A percentile compares a stretch with the other conserved stretches of the same genome.
phyloP scores from a whole-genome alignment of 2,329 filamentous ascomycete genomes.

The Rhexocercosporidium sp. region DNA sequence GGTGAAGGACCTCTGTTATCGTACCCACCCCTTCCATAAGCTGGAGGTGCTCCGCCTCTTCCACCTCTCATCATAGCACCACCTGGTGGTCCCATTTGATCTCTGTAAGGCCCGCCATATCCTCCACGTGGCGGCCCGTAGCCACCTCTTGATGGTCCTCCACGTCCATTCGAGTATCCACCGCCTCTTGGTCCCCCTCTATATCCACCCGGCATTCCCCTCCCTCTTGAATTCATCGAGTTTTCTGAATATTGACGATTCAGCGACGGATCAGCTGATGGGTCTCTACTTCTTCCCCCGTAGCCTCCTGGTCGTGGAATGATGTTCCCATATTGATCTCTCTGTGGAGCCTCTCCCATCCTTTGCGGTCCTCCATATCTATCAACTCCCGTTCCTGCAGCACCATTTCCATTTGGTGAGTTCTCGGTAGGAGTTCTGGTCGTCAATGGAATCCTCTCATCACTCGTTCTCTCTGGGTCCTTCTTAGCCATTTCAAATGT shows the following conservation, averaged over 20 bases:
- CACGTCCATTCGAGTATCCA: conserved; percentile 42
- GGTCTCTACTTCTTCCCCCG: conserved; percentile 52
- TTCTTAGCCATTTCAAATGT: conserved; percentile 63
- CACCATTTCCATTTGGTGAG: conserved; percentile 48
- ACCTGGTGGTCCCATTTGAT: conserved; percentile 37
- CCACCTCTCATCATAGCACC: conserved; percentile 50
- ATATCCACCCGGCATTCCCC: conserved; percentile 37
- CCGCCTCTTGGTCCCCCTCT: conserved; percentile 51
- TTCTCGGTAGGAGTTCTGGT: conserved; percentile 63
- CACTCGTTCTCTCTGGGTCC: conserved; percentile 64
- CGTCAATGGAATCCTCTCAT: conserved; percentile 75
- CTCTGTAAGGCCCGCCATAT: conserved; percentile 42
- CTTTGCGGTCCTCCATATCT: conserved; percentile 30
- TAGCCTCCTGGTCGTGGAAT: conserved; percentile 40
- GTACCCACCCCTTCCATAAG: conserved; percentile 38
- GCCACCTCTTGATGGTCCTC: conserved; percentile 51
- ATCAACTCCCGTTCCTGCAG: conserved; percentile 27
- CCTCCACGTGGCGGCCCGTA: conserved; percentile 43
- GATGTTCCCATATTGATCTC: conserved; percentile 71
- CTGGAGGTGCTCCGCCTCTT: conserved; percentile 50
- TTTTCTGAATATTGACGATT: conserved; percentile 47
- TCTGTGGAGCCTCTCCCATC: conserved; percentile 42
- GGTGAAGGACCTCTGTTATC: conserved; percentile 27
- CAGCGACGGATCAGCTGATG: conserved; percentile 54
- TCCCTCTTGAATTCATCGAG: conserved; percentile 36